Evolutionary conservation across 1,139 yeast genomes (phyloP).

Genomic region (Meyerozyma carpophila): DNA sequence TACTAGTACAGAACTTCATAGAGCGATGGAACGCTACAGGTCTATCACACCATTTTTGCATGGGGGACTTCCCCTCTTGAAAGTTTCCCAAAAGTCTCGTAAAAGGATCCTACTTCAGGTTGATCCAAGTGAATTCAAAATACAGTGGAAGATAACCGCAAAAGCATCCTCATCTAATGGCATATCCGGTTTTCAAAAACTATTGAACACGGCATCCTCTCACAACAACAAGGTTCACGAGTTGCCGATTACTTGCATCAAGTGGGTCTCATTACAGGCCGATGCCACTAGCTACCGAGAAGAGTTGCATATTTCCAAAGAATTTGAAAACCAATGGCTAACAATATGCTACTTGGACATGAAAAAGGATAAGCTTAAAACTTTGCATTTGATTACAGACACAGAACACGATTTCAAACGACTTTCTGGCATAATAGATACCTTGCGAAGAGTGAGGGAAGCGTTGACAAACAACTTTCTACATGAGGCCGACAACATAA

Average conservation of each 20-base stretch:
- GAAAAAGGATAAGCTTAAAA: constrained; percentile 50
- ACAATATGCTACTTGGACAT: constrained; percentile 66
- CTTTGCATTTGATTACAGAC: constrained; percentile 71
- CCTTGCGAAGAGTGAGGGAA: constrained; percentile 34
- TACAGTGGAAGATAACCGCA: constrained; percentile 39
- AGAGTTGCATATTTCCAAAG: constrained; percentile 68
- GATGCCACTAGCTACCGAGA: constrained; percentile 83
- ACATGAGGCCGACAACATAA: constrained; percentile 37
- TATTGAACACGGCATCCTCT: constrained; percentile 10
- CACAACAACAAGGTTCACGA: constrained; percentile 31
- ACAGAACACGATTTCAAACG: constrained; percentile 54
- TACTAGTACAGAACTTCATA: constrained; percentile 3
- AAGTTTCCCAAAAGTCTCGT: constrained; percentile 66
- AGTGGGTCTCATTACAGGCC: constrained; percentile 57
- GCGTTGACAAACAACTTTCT: constrained; percentile 29
- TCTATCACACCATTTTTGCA: constrained; percentile 25
- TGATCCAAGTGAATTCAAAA: constrained; percentile 30
- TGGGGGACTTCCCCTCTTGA: constrained; percentile 48
- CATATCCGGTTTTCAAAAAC: constrained; percentile 11
- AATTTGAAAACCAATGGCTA: constrained; percentile 67
- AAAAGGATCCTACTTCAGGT: constrained; percentile 39
- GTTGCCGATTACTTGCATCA: constrained; percentile 67
- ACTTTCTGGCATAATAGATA: constrained; percentile 55
- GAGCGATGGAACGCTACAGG: constrained; percentile 11
- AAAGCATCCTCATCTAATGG: constrained; percentile 11